Evolutionary conservation across 768 basidiomycete genomes (phyloP).

Genomic region (Chiua virens): DNA sequence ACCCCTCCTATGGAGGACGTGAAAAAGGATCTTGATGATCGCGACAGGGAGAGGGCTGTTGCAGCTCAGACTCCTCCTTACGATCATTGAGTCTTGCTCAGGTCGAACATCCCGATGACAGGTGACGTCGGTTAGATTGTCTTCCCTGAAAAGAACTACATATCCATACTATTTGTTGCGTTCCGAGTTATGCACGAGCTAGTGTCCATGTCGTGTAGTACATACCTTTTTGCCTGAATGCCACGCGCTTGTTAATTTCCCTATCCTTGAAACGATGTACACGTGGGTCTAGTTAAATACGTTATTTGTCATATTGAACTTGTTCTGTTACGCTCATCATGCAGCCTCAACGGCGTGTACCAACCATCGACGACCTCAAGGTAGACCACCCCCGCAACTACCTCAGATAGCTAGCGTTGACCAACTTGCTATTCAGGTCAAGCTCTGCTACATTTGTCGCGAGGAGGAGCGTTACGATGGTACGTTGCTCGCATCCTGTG

Average conservation of each 20-base stretch:
- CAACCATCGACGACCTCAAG: slow-evolving; percentile 36
- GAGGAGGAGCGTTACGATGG: slow-evolving; percentile 64
- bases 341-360: slow-evolving; percentile 25
- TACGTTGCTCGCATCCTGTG: not conserved
- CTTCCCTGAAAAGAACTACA: not conserved
- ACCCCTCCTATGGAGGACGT: slow-evolving; percentile 48
- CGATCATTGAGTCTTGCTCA: slow-evolving; percentile 41
- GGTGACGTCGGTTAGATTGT: slow-evolving; percentile 5
- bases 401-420: not conserved
- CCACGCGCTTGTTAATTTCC: slow-evolving; percentile 1
- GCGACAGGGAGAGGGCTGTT: slow-evolving; percentile 49
- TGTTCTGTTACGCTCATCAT: slow-evolving; percentile 16
- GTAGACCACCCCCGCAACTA: slow-evolving; percentile 5
- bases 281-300: not conserved
- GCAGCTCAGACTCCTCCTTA: slow-evolving; percentile 61
- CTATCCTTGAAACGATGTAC: too few relatives aligned
- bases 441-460: slow-evolving; percentile 78
- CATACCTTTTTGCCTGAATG: slow-evolving; percentile 20
- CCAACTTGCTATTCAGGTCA: slow-evolving; percentile 42
- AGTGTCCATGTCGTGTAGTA: slow-evolving; percentile 13
- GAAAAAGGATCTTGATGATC: slow-evolving; percentile 44
- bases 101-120: not conserved
- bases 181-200: slow-evolving; percentile 3
- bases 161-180: slow-evolving; percentile 1
- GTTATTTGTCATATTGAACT: not conserved